phyloP scores from a whole-genome alignment of 169 alveolate genomes.

The Cryptosporidium andersoni region DNA sequence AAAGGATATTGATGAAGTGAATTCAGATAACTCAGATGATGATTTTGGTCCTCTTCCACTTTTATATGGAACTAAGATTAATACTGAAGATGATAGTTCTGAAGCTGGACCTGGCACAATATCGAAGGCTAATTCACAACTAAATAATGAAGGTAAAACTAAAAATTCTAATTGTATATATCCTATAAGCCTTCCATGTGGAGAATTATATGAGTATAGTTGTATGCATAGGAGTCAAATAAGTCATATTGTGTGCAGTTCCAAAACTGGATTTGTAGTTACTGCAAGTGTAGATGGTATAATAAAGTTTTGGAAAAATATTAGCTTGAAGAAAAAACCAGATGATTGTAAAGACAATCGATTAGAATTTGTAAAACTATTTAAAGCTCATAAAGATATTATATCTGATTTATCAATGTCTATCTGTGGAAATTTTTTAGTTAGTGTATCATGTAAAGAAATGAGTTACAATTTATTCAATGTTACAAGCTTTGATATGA shows the following conservation, averaged over 20 bases:
- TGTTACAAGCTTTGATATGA: conserved; percentile 79
- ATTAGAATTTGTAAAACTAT: conserved; percentile 95
- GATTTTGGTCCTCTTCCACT: neutral
- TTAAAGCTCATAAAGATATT: conserved; percentile 92
- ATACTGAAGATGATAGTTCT: neutral
- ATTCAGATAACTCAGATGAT: neutral
- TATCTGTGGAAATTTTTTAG: conserved; percentile 75
- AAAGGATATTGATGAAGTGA: too few relatives aligned
- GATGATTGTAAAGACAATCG: neutral
- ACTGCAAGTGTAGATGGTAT: conserved; percentile 96
- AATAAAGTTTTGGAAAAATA: conserved; percentile 96
- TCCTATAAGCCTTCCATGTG: conserved; percentile 83
- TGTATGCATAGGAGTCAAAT: conserved; percentile 89
- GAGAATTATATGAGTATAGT: conserved; percentile 85
- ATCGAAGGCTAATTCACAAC: neutral
- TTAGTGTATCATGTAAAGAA: conserved; percentile 80
- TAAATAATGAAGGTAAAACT: neutral
- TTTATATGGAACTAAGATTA: neutral
- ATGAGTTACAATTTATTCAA: conserved; percentile 81
- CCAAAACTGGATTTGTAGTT: conserved; percentile 86
- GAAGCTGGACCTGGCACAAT: neutral
- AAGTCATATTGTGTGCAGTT: conserved; percentile 85
- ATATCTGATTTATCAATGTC: conserved; percentile 80
- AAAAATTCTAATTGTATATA: neutral
- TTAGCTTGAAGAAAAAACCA: conserved; percentile 81